Evolutionary conservation across 768 basidiomycete genomes (phyloP).

Genomic region (Pleurotus tuber-regium): DNA sequence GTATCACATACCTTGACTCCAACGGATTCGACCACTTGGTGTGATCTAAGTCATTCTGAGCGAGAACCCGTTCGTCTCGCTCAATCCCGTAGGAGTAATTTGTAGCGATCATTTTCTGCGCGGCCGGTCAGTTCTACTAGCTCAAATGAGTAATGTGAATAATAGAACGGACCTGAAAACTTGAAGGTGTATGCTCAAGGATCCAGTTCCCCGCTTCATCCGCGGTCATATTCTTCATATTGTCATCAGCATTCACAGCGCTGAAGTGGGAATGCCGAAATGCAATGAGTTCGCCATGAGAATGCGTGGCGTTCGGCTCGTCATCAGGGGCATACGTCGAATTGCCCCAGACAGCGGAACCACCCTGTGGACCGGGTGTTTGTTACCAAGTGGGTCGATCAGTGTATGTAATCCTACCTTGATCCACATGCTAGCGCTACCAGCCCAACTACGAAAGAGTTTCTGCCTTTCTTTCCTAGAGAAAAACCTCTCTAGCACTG

Average conservation of each 20-base stretch:
- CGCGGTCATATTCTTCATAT: conserved; percentile 68
- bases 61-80: conserved; percentile 60
- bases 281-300: conserved; percentile 80
- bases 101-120: conserved; percentile 73
- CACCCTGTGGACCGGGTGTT: conserved; percentile 51
- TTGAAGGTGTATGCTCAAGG: conserved; percentile 72
- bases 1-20: conserved; percentile 56
- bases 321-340: conserved; percentile 80
- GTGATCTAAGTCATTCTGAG: conserved; percentile 67
- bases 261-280: conserved; percentile 49
- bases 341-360: conserved; percentile 83
- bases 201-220: conserved; percentile 77
- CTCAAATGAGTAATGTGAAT: not conserved
- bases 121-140: conserved; percentile 2
- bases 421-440: conserved; percentile 91
- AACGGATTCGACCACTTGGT: conserved; percentile 93
- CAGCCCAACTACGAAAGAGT: conserved; percentile 94
- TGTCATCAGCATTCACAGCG: conserved; percentile 21
- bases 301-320: conserved; percentile 44
- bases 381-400: not conserved
- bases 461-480: conserved; percentile 84
- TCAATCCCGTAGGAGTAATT: conserved; percentile 94
- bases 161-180: conserved; percentile 62
- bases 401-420: conserved; percentile 50
- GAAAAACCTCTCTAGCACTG: conserved; percentile 87